These are phyloP conservation scores for Mesembryanthemum crystallinum DNA, from an alignment of 148 eudicot genomes.

Conservation along the genomic window DNA sequence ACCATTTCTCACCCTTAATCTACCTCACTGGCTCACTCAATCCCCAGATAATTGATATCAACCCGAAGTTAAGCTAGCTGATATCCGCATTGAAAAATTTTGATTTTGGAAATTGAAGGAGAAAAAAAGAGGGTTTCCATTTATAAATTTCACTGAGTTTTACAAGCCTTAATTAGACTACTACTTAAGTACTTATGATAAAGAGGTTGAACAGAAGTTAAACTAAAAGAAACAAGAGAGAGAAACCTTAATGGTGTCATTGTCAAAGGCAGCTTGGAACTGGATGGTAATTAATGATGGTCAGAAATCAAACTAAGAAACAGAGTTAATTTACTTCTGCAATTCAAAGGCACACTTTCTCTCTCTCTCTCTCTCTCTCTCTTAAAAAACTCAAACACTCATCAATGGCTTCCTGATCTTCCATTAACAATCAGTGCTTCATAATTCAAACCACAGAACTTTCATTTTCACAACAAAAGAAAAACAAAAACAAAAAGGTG, in stretches of 20 bases:
- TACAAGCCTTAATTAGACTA: not conserved
- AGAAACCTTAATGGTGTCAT: conserved; percentile 5
- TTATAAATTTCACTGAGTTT: not conserved
- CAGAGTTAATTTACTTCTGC: not conserved
- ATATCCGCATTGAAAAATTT: too few species aligned
- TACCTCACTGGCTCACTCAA: not conserved
- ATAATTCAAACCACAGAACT: not conserved
- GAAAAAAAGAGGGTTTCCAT: not conserved
- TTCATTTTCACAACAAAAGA: not conserved
- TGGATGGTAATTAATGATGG: not conserved
- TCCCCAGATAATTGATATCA: not conserved
- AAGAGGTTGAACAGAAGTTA: too few species aligned
- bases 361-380: not conserved
- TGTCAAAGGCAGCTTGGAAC: conserved; percentile 7
- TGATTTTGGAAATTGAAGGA: not conserved
- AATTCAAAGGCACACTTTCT: not conserved
- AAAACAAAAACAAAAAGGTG: too few species aligned
- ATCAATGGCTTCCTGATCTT: too few species aligned
- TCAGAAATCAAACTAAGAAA: not conserved
- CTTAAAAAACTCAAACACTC: too few species aligned
- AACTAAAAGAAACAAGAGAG: not conserved
- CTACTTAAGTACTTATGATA: too few species aligned
- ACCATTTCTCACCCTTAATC: conserved; percentile 2
- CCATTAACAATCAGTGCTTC: not conserved
- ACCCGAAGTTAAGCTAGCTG: too few species aligned